Conservation (phyloP, 768 basidiomycete species). For the Gymnopilus dilepis region DNA sequence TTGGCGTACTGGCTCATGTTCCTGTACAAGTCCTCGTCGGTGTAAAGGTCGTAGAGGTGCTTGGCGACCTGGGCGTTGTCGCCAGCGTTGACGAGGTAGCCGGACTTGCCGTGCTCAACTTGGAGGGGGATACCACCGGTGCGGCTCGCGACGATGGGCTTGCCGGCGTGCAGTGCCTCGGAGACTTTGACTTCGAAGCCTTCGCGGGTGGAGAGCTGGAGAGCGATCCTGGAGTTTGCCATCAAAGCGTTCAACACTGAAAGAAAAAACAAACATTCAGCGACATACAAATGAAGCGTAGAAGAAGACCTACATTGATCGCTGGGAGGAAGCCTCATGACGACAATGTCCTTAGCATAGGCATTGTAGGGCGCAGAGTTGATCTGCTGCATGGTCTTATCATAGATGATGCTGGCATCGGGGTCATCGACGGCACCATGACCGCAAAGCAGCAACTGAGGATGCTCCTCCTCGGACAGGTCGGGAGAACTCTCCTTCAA, state of each 20-base stretch:
- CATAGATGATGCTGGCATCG: slow-evolving; percentile 92
- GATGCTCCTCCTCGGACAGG: slow-evolving; percentile 55
- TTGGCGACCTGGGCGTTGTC: slow-evolving; percentile 79
- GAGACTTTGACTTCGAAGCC: slow-evolving; percentile 98
- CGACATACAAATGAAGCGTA: slow-evolving; percentile 27
- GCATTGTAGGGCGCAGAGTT: slow-evolving; percentile 53
- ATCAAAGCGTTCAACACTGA: slow-evolving; percentile 86
- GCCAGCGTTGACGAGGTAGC: slow-evolving; percentile 79
- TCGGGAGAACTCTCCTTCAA: slow-evolving; percentile 52
- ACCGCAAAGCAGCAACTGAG: slow-evolving; percentile 84
- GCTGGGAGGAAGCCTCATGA: slow-evolving; percentile 82
- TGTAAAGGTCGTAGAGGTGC: slow-evolving; percentile 78
- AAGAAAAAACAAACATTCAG: background rate
- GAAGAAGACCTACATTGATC: slow-evolving; percentile 67
- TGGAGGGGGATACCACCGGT: slow-evolving; percentile 97
- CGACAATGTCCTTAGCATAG: slow-evolving; percentile 68
- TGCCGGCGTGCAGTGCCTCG: slow-evolving; percentile 90
- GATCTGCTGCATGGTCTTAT: slow-evolving; percentile 71
- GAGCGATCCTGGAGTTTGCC: slow-evolving; percentile 87
- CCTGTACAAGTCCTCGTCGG: slow-evolving; percentile 70
- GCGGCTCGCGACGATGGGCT: slow-evolving; percentile 80
- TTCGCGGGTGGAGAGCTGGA: slow-evolving; percentile 92
- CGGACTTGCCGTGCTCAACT: slow-evolving; percentile 85
- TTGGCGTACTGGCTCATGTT: slow-evolving; percentile 69
- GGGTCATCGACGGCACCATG: slow-evolving; percentile 96